Conservation (phyloP, 805 yeast species). For the Sungouiozyma ichnusensis region DNA sequence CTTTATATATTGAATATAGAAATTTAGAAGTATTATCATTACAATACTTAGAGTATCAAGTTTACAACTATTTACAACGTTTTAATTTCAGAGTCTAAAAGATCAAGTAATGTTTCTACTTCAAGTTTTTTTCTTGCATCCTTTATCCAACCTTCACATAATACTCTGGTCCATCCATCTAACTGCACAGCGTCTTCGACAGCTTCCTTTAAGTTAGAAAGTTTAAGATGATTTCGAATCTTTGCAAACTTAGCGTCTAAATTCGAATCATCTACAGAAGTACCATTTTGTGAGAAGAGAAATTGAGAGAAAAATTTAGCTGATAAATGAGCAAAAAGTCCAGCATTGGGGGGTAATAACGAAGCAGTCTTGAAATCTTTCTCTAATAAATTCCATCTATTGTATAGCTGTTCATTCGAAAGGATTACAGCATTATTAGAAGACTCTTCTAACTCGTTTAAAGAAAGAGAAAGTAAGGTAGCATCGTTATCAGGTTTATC, state of each 20-base stretch:
- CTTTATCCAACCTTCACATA: conserved; percentile 84
- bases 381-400: conserved; percentile 68
- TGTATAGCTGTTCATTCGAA: conserved; percentile 64
- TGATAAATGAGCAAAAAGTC: conserved; percentile 82
- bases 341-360: conserved; percentile 89
- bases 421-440: conserved; percentile 44
- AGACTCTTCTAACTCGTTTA: conserved; percentile 37
- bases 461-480: conserved; percentile 17
- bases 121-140: conserved; percentile 87
- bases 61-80: conserved; percentile 25
- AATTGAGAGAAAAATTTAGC: conserved; percentile 69
- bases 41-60: too few relatives aligned
- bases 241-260: conserved; percentile 83
- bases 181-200: conserved; percentile 84
- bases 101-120: conserved; percentile 64
- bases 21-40: too few relatives aligned
- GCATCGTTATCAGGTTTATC: conserved; percentile 4
- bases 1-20: too few relatives aligned
- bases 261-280: conserved; percentile 52
- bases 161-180: conserved; percentile 85
- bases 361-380: conserved; percentile 87
- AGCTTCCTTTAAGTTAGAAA: conserved; percentile 75
- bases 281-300: conserved; percentile 68
- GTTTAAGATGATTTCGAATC: conserved; percentile 61
- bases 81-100: conserved; percentile 57